Base-by-base conservation (phyloP, 768 basidiomycete species). In the Rhodotorula paludigena region DNA sequence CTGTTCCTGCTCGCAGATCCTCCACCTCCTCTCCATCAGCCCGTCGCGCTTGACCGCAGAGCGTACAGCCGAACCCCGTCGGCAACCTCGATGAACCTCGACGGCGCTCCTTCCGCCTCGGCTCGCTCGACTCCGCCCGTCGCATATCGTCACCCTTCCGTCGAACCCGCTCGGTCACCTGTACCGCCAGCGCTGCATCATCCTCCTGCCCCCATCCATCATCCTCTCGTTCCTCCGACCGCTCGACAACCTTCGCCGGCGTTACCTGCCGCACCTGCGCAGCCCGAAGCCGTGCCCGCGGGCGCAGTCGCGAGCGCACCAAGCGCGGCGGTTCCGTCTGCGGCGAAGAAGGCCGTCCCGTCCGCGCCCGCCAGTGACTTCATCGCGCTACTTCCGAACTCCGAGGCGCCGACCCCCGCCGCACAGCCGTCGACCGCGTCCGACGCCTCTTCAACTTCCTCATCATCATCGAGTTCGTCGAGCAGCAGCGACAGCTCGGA, bases 401-500 rank as follows among this genome's bases (percentile, higher is more conserved):
- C 45, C 25, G 28, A n/a, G 25, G 25, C 55, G 25, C 21, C 18
- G 8, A 56, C 25, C 21, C 32, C 57, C 4, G 32, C n/a, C n/a
- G n/a, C 15, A 7, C 15, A 5, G 30, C 4, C 2, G 45, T 47
- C 45, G 5, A 25, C 45, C 47, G 47, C 12, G 28, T 51, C 49
- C 30, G 49, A 51, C 52, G 23, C 52, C 35, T 30, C 25, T 18
- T 35, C 51, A 9, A 30, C 18, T 38, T 42, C 33, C 78, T 86
- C 5, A 78, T 87, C 18, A 80, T 85, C 68, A 51, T 73, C 20
- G 76, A 82, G 20, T 77, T 82, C 1, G 79, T 76, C 63, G 76
- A 80, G 21, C 79, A 76, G 20, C 76, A 79, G 21, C 30, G 74
- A 75, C 15, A 77, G 5, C 74, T 28, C 75, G 33, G 78, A 79